A percentile compares a stretch with the other conserved stretches of the same genome.
These are phyloP conservation scores for Heritiera littoralis DNA, from an alignment of 345 rosid species.

Conservation along the genomic window DNA sequence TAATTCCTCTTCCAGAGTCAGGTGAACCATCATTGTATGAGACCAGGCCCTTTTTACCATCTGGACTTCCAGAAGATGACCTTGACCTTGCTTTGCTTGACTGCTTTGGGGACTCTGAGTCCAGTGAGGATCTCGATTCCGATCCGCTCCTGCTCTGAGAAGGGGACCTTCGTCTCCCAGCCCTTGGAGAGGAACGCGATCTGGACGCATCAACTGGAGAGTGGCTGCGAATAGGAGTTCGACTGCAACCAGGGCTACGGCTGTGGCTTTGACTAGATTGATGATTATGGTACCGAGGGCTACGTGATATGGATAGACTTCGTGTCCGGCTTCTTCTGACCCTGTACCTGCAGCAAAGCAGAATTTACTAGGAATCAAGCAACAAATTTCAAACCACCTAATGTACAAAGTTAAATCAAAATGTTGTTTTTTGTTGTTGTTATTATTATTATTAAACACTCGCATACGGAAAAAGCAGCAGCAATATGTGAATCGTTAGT, in stretches of 20 bases:
- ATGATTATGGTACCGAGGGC: slow-evolving; percentile 56
- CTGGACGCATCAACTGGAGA: slow-evolving; percentile 54
- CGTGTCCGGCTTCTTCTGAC: slow-evolving; percentile 65
- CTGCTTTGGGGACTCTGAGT: slow-evolving; percentile 61
- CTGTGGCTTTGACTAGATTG: slow-evolving; percentile 41
- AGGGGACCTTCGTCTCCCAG: slow-evolving; percentile 50
- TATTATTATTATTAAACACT: background rate
- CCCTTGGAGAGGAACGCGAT: slow-evolving; percentile 40
- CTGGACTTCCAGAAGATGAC: slow-evolving; percentile 65
- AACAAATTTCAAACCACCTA: background rate
- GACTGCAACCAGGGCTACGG: slow-evolving; percentile 55
- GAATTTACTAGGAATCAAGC: background rate
- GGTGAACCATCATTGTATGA: slow-evolving; percentile 75
- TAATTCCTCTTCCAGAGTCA: slow-evolving; percentile 35
- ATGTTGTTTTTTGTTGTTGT: too few species aligned
- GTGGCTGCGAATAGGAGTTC: slow-evolving; percentile 33
- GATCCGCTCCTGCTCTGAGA: slow-evolving; percentile 62
- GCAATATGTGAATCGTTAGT: background rate
- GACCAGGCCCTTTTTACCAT: slow-evolving; percentile 63
- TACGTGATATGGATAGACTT: slow-evolving; percentile 63
- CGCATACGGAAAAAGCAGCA: background rate
- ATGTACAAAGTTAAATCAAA: background rate
- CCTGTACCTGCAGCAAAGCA: slow-evolving; percentile 56
- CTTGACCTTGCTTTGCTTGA: slow-evolving; percentile 54
- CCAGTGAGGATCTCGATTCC: slow-evolving; percentile 52